phyloP scores from a whole-genome alignment of 169 alveolate genomes.

The Plasmodium chabaudi region DNA sequence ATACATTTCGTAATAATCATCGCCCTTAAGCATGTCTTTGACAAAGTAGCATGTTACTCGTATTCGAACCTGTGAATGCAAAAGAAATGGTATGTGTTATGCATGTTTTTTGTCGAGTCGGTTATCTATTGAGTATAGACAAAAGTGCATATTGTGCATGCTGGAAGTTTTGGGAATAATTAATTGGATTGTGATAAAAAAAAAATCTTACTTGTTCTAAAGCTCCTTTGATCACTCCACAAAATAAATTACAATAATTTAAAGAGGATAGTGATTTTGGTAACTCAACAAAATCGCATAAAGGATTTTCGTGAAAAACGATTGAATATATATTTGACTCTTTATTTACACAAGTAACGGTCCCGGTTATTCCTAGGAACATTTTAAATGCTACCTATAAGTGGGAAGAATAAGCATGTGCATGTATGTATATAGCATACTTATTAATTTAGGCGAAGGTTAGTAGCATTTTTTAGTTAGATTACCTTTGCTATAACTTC shows the following conservation, averaged over 20 bases:
- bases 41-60: slow-evolving; percentile 85
- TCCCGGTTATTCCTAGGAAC: slow-evolving; percentile 86
- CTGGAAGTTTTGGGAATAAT: not conserved
- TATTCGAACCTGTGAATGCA: slow-evolving; percentile 78
- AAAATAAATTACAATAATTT: slow-evolving; percentile 81
- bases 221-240: slow-evolving; percentile 87
- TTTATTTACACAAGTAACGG: slow-evolving; percentile 80
- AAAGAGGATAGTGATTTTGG: slow-evolving; percentile 82
- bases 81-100: not conserved
- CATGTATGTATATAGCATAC: not conserved
- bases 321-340: slow-evolving; percentile 80
- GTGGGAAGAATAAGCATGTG: not conserved
- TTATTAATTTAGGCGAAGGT: not conserved
- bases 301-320: slow-evolving; percentile 83
- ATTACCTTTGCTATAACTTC: slow-evolving; percentile 87
- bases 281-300: slow-evolving; percentile 86
- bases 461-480: not conserved
- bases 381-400: slow-evolving; percentile 85
- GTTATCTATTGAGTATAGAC: not conserved
- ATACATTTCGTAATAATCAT: slow-evolving; percentile 81
- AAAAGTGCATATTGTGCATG: not conserved
- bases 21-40: slow-evolving; percentile 86
- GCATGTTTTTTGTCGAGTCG: not conserved
- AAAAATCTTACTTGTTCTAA: slow-evolving; percentile 80
- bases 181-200: no score